Percentiles rank a stretch among this genome's conserved stretches.
phyloP scores from a whole-genome alignment of 1,139 yeast genomes.

The Sugiyamaella xylanicola region DNA sequence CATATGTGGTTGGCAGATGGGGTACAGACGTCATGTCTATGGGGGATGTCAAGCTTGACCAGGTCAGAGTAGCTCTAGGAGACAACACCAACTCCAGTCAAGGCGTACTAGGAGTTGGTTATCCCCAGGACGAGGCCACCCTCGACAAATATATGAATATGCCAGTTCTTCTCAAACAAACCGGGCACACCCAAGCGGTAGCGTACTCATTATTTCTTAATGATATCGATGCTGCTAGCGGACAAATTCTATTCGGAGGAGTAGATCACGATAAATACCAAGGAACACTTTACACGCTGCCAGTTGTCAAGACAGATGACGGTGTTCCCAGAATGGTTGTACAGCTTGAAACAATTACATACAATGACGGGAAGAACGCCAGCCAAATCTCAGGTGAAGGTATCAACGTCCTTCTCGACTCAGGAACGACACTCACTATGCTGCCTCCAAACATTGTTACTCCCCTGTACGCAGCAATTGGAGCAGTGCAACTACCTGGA shows the following conservation, averaged over 20 bases:
- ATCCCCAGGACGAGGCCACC: conserved; percentile 40
- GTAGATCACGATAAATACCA: conserved; percentile 56
- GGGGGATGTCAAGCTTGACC: conserved; percentile 32
- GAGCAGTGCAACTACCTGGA: conserved; percentile 28
- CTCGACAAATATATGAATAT: conserved; percentile 31
- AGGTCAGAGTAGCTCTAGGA: conserved; percentile 38
- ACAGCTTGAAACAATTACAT: conserved; percentile 23
- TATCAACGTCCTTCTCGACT: conserved; percentile 38
- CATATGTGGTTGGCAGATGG: conserved; percentile 64
- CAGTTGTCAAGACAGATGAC: conserved; percentile 25
- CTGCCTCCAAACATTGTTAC: conserved; percentile 34
- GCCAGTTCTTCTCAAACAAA: conserved; percentile 45
- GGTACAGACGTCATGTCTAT: conserved; percentile 56
- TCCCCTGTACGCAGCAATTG: conserved; percentile 31
- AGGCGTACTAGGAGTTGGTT: conserved; percentile 44
- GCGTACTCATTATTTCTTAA: conserved; percentile 60
- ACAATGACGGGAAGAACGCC: conserved; percentile 19
- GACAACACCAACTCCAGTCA: conserved; percentile 36
- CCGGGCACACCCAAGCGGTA: conserved; percentile 45
- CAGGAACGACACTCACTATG: conserved; percentile 43
- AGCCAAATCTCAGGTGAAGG: conserved; percentile 16
- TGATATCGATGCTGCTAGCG: conserved; percentile 45
- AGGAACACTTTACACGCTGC: conserved; percentile 44
- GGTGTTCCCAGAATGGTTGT: conserved; percentile 27
- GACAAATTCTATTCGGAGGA: conserved; percentile 60